phyloP scores from a whole-genome alignment of 768 basidiomycete species.

The Tulasnella sp. region DNA sequence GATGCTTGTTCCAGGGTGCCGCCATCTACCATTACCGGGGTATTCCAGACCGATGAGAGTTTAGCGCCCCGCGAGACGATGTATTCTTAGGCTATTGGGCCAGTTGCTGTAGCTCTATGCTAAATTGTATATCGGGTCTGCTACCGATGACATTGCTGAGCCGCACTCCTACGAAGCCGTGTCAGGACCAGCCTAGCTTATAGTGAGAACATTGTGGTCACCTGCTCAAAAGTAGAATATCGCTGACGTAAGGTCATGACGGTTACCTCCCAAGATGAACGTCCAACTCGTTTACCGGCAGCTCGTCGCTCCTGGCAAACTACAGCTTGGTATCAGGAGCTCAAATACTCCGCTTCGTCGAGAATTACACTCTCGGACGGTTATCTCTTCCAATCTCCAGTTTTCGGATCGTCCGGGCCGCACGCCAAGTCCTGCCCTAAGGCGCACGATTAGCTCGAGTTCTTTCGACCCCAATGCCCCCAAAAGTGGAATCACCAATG shows the following conservation, averaged over 20 bases:
- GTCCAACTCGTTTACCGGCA: neutral
- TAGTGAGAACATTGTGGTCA: neutral
- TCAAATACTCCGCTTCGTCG: neutral
- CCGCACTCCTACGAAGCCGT: neutral
- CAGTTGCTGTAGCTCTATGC: neutral
- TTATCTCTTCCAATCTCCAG: neutral
- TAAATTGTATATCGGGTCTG: neutral
- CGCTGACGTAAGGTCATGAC: neutral
- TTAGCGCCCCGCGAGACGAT: neutral
- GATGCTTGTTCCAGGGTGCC: slow-evolving; percentile 22
- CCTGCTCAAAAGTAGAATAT: neutral
- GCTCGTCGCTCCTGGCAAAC: neutral
- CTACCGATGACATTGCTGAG: neutral
- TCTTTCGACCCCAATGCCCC: slow-evolving; percentile 16
- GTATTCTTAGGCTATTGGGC: neutral
- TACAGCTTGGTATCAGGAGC: neutral
- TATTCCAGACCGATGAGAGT: slow-evolving; percentile 13
- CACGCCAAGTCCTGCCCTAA: neutral
- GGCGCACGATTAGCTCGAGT: neutral
- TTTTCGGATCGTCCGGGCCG: neutral
- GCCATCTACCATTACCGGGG: slow-evolving; percentile 26
- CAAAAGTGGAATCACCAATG: neutral
- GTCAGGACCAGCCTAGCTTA: neutral
- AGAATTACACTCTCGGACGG: neutral
- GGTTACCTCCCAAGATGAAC: neutral